Base-by-base conservation (phyloP, 2,329 filamentous ascomycete genomes). In the Podosphaera fusca region DNA sequence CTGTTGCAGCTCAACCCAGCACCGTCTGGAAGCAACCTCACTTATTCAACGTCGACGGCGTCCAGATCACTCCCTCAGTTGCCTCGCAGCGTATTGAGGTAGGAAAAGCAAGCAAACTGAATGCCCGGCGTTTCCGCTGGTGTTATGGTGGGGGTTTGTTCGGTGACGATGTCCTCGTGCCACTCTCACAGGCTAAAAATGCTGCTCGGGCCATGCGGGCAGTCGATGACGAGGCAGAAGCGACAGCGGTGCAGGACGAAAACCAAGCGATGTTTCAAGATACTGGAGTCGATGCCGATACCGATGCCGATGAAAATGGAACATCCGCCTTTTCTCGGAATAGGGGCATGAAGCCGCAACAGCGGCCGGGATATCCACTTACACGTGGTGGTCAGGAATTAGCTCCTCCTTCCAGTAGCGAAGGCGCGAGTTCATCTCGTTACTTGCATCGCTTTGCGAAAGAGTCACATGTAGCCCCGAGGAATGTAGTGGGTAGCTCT, bases 21-120 rank as follows among this genome's bases (percentile, higher is more conserved):
- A 57, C 47, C 52, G 47, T 51, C 34, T 10, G 35, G 47, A 12
- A 58, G 50, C 40, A 38, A 55, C 14, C 58, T 59, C 57, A 58
- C 64, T 30, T 81, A 0, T 73, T 74, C 55, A 75, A 79, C 56
- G 63, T 67, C 36, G 60, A 72, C 12, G 79, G 78, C 12, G 69
- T 70, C 2, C 77, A 81, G 65, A 73, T 82, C 38, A 82, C 79
- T 4, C 78, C 79, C 0, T 79, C 75, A 10, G 67, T 82, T 29
- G 46, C 55, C 14, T 21, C 55, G 14, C 77, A 80, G 64, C 61
- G 69, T 56, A 59, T 75, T n/a, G 77, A 81, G 62, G 73, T 72
- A 8, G 64, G 64, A 12, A 40, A 57, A 7, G 60, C 62, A 2
- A 60, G 58, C 42, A 52, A 60, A 4, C 64, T 64, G 29, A 67